A percentile compares a stretch with the other conserved stretches of the same genome.
phyloP scores from a whole-genome alignment of 225 moss, liverwort and hornwort species.

The Sphagnum tenellum region DNA sequence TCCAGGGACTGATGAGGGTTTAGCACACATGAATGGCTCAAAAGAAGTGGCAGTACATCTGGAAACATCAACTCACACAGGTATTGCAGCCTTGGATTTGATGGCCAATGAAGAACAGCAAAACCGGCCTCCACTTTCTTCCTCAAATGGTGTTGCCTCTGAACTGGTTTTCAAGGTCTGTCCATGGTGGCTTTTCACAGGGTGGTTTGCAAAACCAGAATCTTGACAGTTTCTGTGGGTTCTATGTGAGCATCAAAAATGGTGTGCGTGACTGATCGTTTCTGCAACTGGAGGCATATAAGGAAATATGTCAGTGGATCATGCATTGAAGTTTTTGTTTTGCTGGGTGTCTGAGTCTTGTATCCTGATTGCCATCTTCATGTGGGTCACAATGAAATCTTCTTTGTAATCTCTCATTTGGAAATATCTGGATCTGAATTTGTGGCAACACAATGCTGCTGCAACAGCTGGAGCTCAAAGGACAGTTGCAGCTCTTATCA shows the following conservation, averaged over 20 bases:
- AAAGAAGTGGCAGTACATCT: constrained; percentile 3
- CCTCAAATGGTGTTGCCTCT: constrained; percentile 25
- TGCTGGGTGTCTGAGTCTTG: too few relatives aligned
- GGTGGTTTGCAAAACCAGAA: too few relatives aligned
- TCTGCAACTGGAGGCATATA: too few relatives aligned
- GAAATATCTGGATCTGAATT: neutral
- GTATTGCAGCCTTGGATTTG: constrained; percentile 19
- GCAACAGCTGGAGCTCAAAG: constrained; percentile 69
- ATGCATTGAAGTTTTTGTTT: too few relatives aligned
- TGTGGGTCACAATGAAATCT: too few relatives aligned
- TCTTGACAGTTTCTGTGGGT: too few relatives aligned
- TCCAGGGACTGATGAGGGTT: neutral
- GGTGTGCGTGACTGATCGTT: too few relatives aligned
- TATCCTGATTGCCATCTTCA: too few relatives aligned
- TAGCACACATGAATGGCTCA: constrained; percentile 10
- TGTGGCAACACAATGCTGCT: constrained; percentile 1
- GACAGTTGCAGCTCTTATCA: constrained; percentile 92
- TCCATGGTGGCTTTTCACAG: neutral
- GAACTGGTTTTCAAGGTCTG: constrained; percentile 66
- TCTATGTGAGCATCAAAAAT: too few relatives aligned
- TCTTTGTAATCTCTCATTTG: too few relatives aligned
- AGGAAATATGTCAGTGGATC: too few relatives aligned
- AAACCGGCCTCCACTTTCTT: constrained; percentile 15
- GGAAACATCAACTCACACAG: neutral
- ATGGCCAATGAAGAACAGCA: constrained; percentile 17